These are phyloP conservation scores for Cucumis hystrix DNA, from an alignment of 306 rosid species.

Conservation along the genomic window DNA sequence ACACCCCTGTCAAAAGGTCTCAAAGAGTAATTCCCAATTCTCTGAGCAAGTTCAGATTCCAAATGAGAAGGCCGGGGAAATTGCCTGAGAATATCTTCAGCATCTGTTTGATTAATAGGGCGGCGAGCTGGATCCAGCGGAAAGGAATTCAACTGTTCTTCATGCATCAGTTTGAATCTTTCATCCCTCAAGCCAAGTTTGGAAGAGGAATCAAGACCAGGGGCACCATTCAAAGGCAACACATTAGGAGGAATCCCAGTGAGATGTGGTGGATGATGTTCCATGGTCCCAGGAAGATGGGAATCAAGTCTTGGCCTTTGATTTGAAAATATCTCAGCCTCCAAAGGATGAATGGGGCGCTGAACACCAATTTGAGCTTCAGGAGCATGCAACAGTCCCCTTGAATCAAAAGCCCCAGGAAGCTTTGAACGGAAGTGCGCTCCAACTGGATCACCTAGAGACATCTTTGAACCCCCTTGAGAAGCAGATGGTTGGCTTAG, in stretches of 20 bases:
- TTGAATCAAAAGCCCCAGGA: constrained; percentile 38
- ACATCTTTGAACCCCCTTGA: constrained; percentile 32
- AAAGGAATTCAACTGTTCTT: constrained; percentile 22
- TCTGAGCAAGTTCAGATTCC: constrained; percentile 45
- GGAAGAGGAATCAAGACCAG: constrained; percentile 20
- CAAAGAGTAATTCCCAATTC: constrained; percentile 28
- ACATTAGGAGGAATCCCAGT: constrained; percentile 13
- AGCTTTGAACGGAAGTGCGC: constrained; percentile 36
- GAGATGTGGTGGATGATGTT: constrained; percentile 20
- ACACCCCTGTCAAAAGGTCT: constrained; percentile 39
- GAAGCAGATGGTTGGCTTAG: constrained; percentile 41
- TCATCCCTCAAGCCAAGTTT: constrained; percentile 44
- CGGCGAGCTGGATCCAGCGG: constrained; percentile 22
- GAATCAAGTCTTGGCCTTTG: constrained; percentile 19
- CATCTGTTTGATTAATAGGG: constrained; percentile 33
- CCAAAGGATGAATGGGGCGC: constrained; percentile 17
- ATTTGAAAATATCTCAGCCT: constrained; percentile 14
- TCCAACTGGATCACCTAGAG: constrained; percentile 32
- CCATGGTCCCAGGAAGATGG: constrained; percentile 14
- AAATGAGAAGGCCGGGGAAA: constrained; percentile 45
- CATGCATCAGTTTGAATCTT: constrained; percentile 45
- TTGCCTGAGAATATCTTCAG: constrained; percentile 53
- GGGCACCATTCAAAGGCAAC: constrained; percentile 25
- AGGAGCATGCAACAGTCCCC: constrained; percentile 38
- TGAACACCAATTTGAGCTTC: constrained; percentile 30